Percentiles rank a stretch among this genome's conserved stretches.
Conservation (phyloP, 805 yeast species). For the Cyberlindnera galapagoensis region DNA sequence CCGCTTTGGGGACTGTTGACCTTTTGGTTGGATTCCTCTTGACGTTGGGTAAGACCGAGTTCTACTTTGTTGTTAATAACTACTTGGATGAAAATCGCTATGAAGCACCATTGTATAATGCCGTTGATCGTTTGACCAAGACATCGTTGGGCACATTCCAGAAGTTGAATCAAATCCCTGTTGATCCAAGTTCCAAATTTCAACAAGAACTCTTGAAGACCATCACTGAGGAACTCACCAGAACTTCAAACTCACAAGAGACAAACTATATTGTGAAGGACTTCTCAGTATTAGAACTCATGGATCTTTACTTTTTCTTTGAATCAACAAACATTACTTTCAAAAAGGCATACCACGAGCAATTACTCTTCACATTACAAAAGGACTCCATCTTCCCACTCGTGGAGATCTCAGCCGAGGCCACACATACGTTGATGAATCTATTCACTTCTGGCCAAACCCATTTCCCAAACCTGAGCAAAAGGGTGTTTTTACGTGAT, state of each 20-base stretch:
- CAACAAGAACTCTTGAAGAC: slow-evolving; percentile 15
- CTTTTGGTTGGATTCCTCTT: slow-evolving; percentile 37
- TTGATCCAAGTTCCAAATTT: slow-evolving; percentile 16
- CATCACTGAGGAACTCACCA: slow-evolving; percentile 11
- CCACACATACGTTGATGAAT: slow-evolving; percentile 20
- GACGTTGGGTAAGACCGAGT: slow-evolving; percentile 40
- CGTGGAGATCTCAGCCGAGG: slow-evolving; percentile 24
- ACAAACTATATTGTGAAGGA: slow-evolving; percentile 32
- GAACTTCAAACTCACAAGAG: slow-evolving; percentile 10
- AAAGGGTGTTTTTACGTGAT: slow-evolving; percentile 43
- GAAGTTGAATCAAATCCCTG: slow-evolving; percentile 9
- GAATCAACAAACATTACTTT: slow-evolving; percentile 53
- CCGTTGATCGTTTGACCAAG: slow-evolving; percentile 7
- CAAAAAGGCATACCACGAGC: slow-evolving; percentile 57
- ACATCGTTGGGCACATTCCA: slow-evolving; percentile 10
- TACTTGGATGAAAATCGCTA: slow-evolving; percentile 30
- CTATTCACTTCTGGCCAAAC: slow-evolving; percentile 16
- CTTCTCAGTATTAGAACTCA: slow-evolving; percentile 43
- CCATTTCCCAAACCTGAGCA: slow-evolving; percentile 24
- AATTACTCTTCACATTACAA: slow-evolving; percentile 52
- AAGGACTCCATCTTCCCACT: slow-evolving; percentile 42
- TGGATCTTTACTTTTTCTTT: slow-evolving; percentile 49
- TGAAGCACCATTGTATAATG: slow-evolving; percentile 5
- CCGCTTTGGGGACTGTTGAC: slow-evolving; percentile 14
- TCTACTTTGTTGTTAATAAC: slow-evolving; percentile 37